Evolutionary conservation across 805 yeast genomes (phyloP).

Genomic region (Myxozyma lipomycoides): DNA sequence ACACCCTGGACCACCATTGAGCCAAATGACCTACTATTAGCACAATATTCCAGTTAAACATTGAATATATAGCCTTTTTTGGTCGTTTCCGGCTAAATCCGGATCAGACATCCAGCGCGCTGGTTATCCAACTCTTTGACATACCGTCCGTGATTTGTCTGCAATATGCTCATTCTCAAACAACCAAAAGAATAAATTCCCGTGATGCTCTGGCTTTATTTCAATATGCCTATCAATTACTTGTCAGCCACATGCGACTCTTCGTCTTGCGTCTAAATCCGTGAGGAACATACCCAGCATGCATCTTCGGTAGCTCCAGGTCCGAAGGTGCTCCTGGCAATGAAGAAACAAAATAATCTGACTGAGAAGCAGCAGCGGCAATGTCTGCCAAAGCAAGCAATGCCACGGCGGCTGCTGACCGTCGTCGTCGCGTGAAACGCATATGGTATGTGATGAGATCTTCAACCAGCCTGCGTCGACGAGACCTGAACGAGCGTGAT

Average conservation of each 20-base stretch:
- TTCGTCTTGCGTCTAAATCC: not conserved
- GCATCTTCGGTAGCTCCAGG: constrained; percentile 42
- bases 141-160: constrained; percentile 35
- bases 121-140: not conserved
- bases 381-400: constrained; percentile 9
- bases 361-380: constrained; percentile 14
- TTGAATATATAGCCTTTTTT: not conserved
- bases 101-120: not conserved
- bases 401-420: not conserved
- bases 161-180: constrained; percentile 40
- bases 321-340: constrained; percentile 36
- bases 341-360: constrained; percentile 34
- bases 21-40: constrained; percentile 55
- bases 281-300: constrained; percentile 45
- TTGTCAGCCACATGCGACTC: not conserved
- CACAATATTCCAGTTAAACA: not conserved
- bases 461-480: no score
- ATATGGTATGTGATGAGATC: no score
- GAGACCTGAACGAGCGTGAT: no score
- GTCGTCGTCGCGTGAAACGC: not conserved
- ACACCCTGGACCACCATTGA: constrained; percentile 98
- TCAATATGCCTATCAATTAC: constrained; percentile 48
- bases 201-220: constrained; percentile 49
- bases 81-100: constrained; percentile 4
- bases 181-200: constrained; percentile 76